phyloP scores from a whole-genome alignment of 1,284 basidiomycete genomes.

The Malassezia cuniculi region DNA sequence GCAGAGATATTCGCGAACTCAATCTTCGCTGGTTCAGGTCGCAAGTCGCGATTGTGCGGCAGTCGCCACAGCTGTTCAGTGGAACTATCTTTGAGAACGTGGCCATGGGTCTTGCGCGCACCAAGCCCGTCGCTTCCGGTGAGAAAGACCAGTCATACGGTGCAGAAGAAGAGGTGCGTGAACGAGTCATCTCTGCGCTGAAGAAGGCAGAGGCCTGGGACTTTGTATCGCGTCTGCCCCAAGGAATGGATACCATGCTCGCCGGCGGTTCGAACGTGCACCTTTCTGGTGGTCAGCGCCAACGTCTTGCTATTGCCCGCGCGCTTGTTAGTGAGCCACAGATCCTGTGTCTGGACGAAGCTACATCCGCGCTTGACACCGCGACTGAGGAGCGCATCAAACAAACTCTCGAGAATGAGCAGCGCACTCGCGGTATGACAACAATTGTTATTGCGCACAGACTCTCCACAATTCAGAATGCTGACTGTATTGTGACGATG shows the following conservation, averaged over 20 bases:
- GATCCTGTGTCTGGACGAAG: slow-evolving; percentile 38
- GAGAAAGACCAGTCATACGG: too few species aligned
- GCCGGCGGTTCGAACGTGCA: slow-evolving; percentile 45
- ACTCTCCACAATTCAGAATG: slow-evolving; percentile 38
- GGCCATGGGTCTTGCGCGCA: slow-evolving; percentile 28
- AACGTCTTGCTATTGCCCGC: slow-evolving; percentile 39
- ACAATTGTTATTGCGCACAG: slow-evolving; percentile 39
- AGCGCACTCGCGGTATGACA: slow-evolving; percentile 38
- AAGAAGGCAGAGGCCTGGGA: slow-evolving; percentile 47
- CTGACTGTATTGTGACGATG: slow-evolving; percentile 38
- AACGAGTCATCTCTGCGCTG: slow-evolving; percentile 38
- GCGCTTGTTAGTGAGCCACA: slow-evolving; percentile 36
- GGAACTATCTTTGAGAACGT: slow-evolving; percentile 41
- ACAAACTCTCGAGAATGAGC: slow-evolving; percentile 29
- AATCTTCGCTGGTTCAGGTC: slow-evolving; percentile 47
- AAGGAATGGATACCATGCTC: slow-evolving; percentile 45
- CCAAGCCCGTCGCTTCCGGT: slow-evolving; percentile 13
- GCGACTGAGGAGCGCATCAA: slow-evolving; percentile 38
- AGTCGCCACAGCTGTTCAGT: slow-evolving; percentile 46
- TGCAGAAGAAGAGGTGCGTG: slow-evolving; percentile 23
- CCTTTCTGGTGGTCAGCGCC: slow-evolving; percentile 39
- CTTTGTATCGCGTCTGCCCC: slow-evolving; percentile 45
- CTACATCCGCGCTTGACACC: slow-evolving; percentile 38
- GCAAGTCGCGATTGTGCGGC: slow-evolving; percentile 47
- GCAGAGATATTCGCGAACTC: slow-evolving; percentile 42